Conservation (phyloP, 176 grass and related monocot genomes). For the Ampelocalamus luodianensis region DNA sequence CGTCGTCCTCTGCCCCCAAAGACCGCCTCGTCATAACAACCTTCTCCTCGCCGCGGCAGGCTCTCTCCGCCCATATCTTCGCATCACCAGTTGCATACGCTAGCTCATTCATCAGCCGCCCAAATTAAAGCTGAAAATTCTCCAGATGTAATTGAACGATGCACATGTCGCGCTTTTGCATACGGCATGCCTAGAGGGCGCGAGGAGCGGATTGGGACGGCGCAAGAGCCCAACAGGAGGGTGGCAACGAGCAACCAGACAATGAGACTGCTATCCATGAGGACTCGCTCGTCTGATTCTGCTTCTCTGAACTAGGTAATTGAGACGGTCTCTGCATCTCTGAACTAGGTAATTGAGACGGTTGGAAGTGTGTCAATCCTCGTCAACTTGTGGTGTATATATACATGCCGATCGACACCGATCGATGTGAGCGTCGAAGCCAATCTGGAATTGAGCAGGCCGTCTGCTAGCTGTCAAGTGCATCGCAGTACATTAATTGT, state of each 20-base stretch:
- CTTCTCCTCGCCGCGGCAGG: neutral
- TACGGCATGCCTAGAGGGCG: conserved; percentile 1
- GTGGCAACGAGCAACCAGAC: conserved; percentile 1
- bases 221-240: neutral
- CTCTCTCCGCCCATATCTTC: neutral
- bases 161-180: neutral
- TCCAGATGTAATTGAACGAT: neutral
- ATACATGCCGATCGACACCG: neutral
- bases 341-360: too few species aligned
- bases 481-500: neutral
- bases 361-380: neutral
- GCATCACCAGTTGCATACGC: neutral
- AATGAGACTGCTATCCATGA: neutral
- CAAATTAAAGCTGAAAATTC: too few species aligned
- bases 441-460: neutral
- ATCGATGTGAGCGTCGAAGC: neutral
- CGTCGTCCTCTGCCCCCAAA: conserved; percentile 12
- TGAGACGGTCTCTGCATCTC: too few species aligned
- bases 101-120: neutral
- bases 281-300: too few species aligned
- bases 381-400: neutral
- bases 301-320: too few species aligned
- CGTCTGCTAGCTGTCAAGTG: too few species aligned
- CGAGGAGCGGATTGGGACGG: neutral
- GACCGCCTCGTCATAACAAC: neutral